Percentiles rank a stretch among this genome's conserved stretches.
Evolutionary conservation across 371 early-diverging fungal species (phyloP).

Genomic region (Sporodiniella umbellata): DNA sequence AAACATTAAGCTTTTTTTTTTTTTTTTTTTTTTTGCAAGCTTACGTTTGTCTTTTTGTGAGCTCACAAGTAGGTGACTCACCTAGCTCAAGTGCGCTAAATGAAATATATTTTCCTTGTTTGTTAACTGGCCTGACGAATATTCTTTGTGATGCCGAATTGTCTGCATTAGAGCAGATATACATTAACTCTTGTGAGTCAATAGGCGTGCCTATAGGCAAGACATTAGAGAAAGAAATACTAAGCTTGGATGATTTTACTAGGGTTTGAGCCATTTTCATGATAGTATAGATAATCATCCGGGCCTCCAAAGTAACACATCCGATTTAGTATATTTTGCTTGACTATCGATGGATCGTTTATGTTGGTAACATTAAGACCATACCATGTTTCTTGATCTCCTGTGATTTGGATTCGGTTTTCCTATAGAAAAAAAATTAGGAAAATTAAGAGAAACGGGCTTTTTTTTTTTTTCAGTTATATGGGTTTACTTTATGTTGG

Average conservation of each 20-base stretch:
- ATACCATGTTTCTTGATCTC: slow-evolving; percentile 56
- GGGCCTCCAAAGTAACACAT: slow-evolving; percentile 41
- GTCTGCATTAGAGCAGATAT: slow-evolving; percentile 42
- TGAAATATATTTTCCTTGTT: slow-evolving; percentile 3
- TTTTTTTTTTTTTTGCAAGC: too few relatives aligned
- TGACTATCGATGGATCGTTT: slow-evolving; percentile 43
- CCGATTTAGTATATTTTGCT: slow-evolving; percentile 44
- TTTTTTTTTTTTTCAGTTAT: neutral
- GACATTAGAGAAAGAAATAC: neutral
- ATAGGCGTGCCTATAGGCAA: slow-evolving; percentile 20
- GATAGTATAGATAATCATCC: slow-evolving; percentile 46
- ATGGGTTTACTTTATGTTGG: neutral
- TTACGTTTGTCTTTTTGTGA: slow-evolving; percentile 2
- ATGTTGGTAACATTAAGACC: slow-evolving; percentile 52
- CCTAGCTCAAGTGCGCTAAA: slow-evolving; percentile 42
- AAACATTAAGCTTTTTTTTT: neutral
- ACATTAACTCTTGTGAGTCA: slow-evolving; percentile 29
- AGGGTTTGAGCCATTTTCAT: slow-evolving; percentile 48
- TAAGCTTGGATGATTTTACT: slow-evolving; percentile 26
- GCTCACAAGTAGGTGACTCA: slow-evolving; percentile 28
- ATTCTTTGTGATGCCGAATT: slow-evolving; percentile 39
- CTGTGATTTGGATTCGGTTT: slow-evolving; percentile 52
- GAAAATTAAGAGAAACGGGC: neutral
- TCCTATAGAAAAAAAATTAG: slow-evolving; percentile 13
- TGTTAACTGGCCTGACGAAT: slow-evolving; percentile 21